Base-by-base conservation (phyloP, 73 alveolate species). In the Paramecium caudatum region DNA sequence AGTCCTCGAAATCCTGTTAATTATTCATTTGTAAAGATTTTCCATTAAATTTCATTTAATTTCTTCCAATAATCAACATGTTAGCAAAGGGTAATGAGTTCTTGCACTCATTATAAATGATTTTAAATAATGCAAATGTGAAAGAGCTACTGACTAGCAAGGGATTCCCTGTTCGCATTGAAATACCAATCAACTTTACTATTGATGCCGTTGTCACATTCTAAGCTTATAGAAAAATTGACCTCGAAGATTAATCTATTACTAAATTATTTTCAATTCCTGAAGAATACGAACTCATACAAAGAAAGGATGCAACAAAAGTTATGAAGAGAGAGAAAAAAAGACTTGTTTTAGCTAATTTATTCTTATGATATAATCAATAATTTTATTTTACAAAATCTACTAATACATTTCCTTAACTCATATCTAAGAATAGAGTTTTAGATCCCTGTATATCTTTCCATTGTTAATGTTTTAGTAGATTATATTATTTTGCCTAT, bases 111-210 rank as follows among this genome's bases (percentile, higher is more conserved):
- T 82, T 96, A 47, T 37, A 90, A 37, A 91, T 90, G 21, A 88
- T 95, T 65, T 63, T 96, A 55, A 82, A 68, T 37, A 90, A 94
- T 74, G 92, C 91, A 46, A 69, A 43, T 15, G 87, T 95, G 7
- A 90, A 82, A 34, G 95, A 92, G 6, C 65, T 91, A 47, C 39
- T 96, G 32, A 90, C 85, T 8, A 61, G 80, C 46, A 82, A 94
- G 65, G 98, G 98, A 7, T 96, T 96, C 78, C 98, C 98, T 21
- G 97, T 96, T 6, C 93, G 94, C 69, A 84, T 96, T 3, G 82
- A 95, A 55, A 94, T 96, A 1, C 99, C 99, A 3, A 70, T 96
- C 7, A 91, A 94, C n/a, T 86, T 88, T 32, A 45, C 96, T 8
- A 90, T 96, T 13, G 93, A 93, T 61, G 99, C 98, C 1, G 90